These are phyloP conservation scores for Mucor ambiguus DNA, from an alignment of 371 early-diverging fungal genomes.

Conservation along the genomic window DNA sequence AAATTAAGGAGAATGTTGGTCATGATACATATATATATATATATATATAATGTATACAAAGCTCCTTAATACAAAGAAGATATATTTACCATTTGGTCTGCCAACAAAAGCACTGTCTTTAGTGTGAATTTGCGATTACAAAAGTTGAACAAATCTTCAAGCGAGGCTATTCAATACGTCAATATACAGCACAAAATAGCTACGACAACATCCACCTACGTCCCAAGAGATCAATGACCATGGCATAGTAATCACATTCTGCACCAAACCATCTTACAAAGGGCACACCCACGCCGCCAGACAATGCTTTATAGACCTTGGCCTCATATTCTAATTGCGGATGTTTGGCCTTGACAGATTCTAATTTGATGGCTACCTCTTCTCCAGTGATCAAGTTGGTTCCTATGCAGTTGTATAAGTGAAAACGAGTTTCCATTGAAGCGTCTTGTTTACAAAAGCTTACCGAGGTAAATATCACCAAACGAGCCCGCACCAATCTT, in stretches of 20 bases:
- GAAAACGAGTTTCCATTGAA: not conserved
- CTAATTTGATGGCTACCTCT: constrained; percentile 97
- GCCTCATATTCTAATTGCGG: constrained; percentile 98
- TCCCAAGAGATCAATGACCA: constrained; percentile 99
- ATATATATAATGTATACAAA: not conserved
- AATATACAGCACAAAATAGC: constrained; percentile 5
- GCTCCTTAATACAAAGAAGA: not conserved
- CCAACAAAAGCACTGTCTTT: constrained; percentile 98
- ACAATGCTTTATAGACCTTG: constrained; percentile 91
- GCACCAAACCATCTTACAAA: constrained; percentile 94
- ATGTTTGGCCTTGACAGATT: constrained; percentile 90
- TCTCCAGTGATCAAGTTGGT: constrained; percentile 92
- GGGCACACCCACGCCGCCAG: constrained; percentile 96
- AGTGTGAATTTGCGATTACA: constrained; percentile 96
- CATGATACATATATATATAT: not conserved
- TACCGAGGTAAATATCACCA: constrained; percentile 99
- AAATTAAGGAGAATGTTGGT: constrained; percentile 5
- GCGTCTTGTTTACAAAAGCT: constrained; percentile 3
- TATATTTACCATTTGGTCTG: constrained; percentile 92
- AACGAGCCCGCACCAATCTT: constrained; percentile 99
- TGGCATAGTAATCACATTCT: constrained; percentile 93
- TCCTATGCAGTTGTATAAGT: constrained; percentile 49
- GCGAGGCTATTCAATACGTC: constrained; percentile 53
- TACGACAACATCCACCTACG: constrained; percentile 44
- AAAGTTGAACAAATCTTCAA: constrained; percentile 99